phyloP scores from a whole-genome alignment of 176 grass and related monocot species.

The Elaeis guineensis region DNA sequence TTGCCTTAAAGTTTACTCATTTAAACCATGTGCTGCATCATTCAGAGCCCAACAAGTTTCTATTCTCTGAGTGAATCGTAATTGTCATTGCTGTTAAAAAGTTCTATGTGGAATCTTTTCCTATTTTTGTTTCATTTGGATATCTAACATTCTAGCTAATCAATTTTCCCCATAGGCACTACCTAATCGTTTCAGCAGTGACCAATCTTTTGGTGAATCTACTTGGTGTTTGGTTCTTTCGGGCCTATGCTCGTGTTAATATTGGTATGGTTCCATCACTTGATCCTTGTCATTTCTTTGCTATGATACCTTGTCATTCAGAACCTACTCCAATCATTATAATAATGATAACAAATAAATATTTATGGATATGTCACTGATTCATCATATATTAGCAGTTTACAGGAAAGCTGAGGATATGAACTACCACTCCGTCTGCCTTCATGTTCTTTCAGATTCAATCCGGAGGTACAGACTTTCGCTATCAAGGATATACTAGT shows the following conservation, averaged over 20 bases:
- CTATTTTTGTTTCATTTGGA: neutral
- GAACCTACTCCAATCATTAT: no score
- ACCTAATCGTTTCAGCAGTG: slow-evolving; percentile 88
- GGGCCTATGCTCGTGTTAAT: slow-evolving; percentile 79
- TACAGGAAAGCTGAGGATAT: slow-evolving; percentile 97
- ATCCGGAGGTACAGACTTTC: slow-evolving; percentile 56
- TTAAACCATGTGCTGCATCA: no score
- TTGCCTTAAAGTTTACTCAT: no score
- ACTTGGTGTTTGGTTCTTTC: slow-evolving; percentile 95
- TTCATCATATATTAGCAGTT: slow-evolving; percentile 26
- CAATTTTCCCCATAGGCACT: slow-evolving; percentile 39
- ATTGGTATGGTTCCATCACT: slow-evolving; percentile 40
- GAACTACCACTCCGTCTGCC: slow-evolving; percentile 91
- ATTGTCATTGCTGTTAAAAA: no score
- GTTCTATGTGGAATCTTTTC: neutral
- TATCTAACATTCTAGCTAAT: neutral
- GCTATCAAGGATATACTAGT: neutral
- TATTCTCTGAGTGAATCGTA: no score
- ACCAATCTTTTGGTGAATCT: slow-evolving; percentile 97
- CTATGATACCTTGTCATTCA: no score
- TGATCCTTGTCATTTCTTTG: no score
- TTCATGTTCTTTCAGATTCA: slow-evolving; percentile 94
- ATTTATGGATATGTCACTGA: neutral
- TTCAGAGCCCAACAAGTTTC: no score
- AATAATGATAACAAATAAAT: no score